Conservation (phyloP, 2,329 filamentous ascomycete genomes). For the Ustulina deusta region DNA sequence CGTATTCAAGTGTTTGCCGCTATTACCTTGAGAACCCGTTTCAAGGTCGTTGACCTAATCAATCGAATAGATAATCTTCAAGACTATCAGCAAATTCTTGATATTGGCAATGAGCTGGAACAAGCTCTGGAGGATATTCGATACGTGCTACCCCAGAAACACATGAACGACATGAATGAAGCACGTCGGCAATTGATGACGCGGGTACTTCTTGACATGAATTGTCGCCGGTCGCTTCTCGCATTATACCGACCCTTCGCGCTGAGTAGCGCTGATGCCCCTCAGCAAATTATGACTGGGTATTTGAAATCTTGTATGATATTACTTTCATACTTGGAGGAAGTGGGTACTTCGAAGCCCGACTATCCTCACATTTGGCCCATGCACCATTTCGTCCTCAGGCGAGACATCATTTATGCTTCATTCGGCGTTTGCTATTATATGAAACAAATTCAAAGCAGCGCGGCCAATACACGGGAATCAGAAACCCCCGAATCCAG, state of each 20-base stretch:
- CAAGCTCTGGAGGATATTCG: constrained; percentile 67
- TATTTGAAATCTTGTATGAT: constrained; percentile 68
- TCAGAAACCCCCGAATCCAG: constrained; percentile 34
- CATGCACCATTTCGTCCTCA: constrained; percentile 66
- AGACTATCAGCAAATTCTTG: constrained; percentile 66
- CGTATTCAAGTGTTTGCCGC: constrained; percentile 67
- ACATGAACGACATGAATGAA: constrained; percentile 57
- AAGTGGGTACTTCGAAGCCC: constrained; percentile 61
- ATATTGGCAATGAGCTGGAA: constrained; percentile 66
- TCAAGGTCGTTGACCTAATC: constrained; percentile 63
- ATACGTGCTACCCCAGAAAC: constrained; percentile 62
- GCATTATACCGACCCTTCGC: constrained; percentile 68
- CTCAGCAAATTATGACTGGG: constrained; percentile 63
- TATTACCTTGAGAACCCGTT: constrained; percentile 62
- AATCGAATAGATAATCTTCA: constrained; percentile 64
- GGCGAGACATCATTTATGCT: constrained; percentile 67
- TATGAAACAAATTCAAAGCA: constrained; percentile 54
- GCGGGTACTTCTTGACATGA: constrained; percentile 65
- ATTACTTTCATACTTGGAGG: constrained; percentile 67
- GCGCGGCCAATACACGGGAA: constrained; percentile 32
- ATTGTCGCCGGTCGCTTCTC: constrained; percentile 64
- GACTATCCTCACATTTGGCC: constrained; percentile 62
- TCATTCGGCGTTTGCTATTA: constrained; percentile 68
- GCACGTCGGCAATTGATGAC: constrained; percentile 65
- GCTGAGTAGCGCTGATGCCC: constrained; percentile 62